phyloP scores from a whole-genome alignment of 306 rosid genomes.

The Cucumis hystrix region DNA sequence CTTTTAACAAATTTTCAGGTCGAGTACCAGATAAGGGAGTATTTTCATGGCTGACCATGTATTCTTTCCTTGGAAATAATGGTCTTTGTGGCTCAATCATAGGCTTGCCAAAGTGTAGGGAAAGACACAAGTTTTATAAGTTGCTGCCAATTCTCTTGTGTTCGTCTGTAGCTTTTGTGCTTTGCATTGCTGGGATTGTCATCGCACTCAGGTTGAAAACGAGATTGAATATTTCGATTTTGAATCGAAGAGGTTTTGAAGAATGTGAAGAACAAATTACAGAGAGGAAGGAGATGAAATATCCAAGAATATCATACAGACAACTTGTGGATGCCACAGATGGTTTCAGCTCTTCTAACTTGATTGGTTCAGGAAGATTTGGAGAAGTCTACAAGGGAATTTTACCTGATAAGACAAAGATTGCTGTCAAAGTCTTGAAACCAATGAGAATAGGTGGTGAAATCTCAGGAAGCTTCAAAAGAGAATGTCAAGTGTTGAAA shows the following conservation, averaged over 20 bases:
- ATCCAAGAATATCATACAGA: constrained; percentile 67
- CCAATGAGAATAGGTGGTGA: constrained; percentile 23
- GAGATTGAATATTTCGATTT: constrained; percentile 9
- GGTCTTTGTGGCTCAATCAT: constrained; percentile 57
- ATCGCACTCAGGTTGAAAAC: constrained; percentile 19
- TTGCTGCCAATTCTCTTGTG: constrained; percentile 25
- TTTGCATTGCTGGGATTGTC: constrained; percentile 30
- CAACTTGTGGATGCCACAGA: constrained; percentile 73
- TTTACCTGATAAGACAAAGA: constrained; percentile 52
- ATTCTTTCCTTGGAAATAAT: constrained; percentile 53
- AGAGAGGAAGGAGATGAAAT: constrained; percentile 35
- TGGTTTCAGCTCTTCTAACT: constrained; percentile 56
- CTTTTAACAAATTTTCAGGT: constrained; percentile 72
- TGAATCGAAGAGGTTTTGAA: constrained; percentile 9
- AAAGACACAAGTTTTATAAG: constrained; percentile 26
- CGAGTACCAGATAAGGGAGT: constrained; percentile 48
- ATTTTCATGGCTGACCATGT: constrained; percentile 40
- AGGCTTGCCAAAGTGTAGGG: constrained; percentile 54
- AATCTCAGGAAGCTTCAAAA: constrained; percentile 54
- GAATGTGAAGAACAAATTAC: constrained; percentile 25
- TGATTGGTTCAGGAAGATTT: constrained; percentile 75
- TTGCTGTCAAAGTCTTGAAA: constrained; percentile 77
- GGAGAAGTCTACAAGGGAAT: constrained; percentile 81
- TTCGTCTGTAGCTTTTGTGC: constrained; percentile 32
- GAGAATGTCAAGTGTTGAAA: constrained; percentile 69